Evolutionary conservation across 2,329 filamentous ascomycete species (phyloP), one percentile per base, ranked within the genome.

Genomic region (Stenocarpella maydis): DNA sequence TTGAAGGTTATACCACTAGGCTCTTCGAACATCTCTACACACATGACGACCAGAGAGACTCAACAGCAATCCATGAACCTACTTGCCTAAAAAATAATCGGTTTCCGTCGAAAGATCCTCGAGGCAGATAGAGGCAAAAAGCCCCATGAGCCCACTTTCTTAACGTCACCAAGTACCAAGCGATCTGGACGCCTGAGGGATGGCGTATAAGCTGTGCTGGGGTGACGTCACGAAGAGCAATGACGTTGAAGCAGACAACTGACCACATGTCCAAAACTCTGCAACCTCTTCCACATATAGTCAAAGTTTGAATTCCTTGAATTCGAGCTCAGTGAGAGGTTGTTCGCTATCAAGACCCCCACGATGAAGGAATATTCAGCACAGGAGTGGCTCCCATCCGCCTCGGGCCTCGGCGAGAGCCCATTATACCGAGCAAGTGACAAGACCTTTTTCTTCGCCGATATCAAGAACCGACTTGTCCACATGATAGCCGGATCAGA

Each of bases 361-460:
- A 69, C 19, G 21, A 76, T 75, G 72, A 73, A 67, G 52, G 65
- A 74, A 53, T 75, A 76, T 63, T 73, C 66, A 10, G 73, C 74
- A 3, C 61, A 74, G 63, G 72, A 75, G 54, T 75, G 73, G 74
- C 72, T 76, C 9, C 72, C 75, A 34, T 73, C 74, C 8, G 53
- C 54, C 19, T 71, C 70, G 2, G 73, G 72, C 2, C 70, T 76
- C 17, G 74, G 74, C 50, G 73, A 76, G 54, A 75, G 73, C 45
- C 75, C 75, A 15, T 43, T 76, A 10, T 76, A 76, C 55, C 73
- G 74, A n/a, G 69, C 67, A 14, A 70, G 69, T 17, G 73, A 75
- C 39, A 69, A 75, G 53, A 72, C 65, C 1, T 74, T 76, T 65
- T 76, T 75, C 69, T 76, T 74, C 64, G 73, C 72, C 65, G 75